phyloP scores from a whole-genome alignment of 306 rosid genomes.

The Ceratonia siliqua region DNA sequence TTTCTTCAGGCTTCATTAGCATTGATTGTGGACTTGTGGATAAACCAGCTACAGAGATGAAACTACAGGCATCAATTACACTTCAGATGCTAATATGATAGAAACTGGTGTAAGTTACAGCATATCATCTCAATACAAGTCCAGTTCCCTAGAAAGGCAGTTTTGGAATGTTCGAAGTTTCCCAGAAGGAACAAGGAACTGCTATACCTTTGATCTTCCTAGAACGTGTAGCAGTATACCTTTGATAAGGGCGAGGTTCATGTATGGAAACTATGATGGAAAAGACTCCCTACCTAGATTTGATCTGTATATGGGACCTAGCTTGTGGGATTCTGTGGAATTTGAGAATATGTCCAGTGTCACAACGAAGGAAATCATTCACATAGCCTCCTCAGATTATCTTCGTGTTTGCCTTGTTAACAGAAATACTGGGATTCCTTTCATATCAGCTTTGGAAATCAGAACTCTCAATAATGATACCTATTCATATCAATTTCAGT shows the following conservation, averaged over 20 bases:
- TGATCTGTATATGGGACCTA: background rate
- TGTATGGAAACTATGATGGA: background rate
- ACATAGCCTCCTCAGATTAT: background rate
- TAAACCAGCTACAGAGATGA: background rate
- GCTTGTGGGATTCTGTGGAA: background rate
- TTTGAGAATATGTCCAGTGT: background rate
- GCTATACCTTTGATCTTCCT: background rate
- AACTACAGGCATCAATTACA: background rate
- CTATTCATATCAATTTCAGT: background rate
- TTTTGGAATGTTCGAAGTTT: background rate
- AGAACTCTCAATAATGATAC: background rate
- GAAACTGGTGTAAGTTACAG: background rate
- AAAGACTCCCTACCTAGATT: background rate
- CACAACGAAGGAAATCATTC: background rate
- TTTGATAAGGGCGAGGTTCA: background rate
- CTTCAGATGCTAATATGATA: background rate
- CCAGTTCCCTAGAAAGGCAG: background rate
- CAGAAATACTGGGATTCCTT: background rate
- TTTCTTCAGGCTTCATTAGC: background rate
- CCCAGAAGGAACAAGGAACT: background rate
- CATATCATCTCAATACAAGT: background rate
- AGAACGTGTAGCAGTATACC: background rate
- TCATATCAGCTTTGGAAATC: background rate
- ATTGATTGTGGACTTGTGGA: background rate
- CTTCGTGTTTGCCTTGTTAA: background rate